Evolutionary conservation across 169 alveolate genomes (phyloP).

Genomic region (Cryptosporidium bovis): DNA sequence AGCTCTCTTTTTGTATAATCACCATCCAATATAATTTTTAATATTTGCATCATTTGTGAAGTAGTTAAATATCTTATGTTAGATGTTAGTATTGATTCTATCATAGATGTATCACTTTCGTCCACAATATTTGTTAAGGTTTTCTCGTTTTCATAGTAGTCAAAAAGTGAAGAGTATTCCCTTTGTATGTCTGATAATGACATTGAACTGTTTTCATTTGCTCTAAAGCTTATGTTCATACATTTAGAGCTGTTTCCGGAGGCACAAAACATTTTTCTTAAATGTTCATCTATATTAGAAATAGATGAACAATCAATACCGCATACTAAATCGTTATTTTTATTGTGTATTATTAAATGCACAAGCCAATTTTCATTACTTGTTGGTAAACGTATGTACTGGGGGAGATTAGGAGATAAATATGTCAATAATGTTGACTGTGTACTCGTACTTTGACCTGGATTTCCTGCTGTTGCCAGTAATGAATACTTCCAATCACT

Average conservation of each 20-base stretch:
- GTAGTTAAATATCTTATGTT: conserved; percentile 13
- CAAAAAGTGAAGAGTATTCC: conserved; percentile 17
- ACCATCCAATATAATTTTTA: neutral
- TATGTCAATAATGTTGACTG: conserved; percentile 21
- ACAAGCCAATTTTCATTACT: conserved; percentile 27
- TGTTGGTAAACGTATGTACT: conserved; percentile 44
- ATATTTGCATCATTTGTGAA: neutral
- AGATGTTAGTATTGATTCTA: conserved; percentile 16
- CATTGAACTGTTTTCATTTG: neutral
- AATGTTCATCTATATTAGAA: conserved; percentile 4
- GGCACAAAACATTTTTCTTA: conserved; percentile 41
- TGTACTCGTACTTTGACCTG: neutral
- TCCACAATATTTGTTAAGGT: conserved; percentile 1
- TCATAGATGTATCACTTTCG: conserved; percentile 20
- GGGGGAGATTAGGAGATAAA: conserved; percentile 63
- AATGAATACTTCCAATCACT: conserved; percentile 39
- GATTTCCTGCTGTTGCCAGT: conserved; percentile 5
- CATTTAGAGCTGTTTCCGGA: neutral
- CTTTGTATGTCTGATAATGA: neutral
- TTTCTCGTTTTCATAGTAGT: neutral
- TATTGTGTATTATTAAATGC: conserved; percentile 38
- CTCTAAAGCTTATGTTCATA: neutral
- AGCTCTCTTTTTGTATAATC: neutral
- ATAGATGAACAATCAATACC: conserved; percentile 36
- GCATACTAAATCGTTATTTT: conserved; percentile 37